These are phyloP conservation scores for Aspergillus transmontanensis DNA, from an alignment of 2,329 filamentous ascomycete species.

Conservation along the genomic window DNA sequence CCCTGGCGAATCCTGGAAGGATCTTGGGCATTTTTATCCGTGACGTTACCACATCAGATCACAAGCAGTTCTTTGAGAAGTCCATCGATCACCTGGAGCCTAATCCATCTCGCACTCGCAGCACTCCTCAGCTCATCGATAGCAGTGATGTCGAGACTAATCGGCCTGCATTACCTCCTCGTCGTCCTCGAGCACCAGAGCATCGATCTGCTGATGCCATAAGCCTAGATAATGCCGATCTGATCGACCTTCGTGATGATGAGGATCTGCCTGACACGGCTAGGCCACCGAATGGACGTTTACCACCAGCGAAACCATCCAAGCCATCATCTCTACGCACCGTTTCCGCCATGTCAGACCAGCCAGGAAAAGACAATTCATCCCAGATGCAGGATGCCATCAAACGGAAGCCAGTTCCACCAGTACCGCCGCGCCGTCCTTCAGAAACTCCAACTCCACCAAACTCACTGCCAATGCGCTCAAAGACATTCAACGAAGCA, in stretches of 20 bases:
- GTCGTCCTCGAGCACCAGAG: slow-evolving; percentile 29
- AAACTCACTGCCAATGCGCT: slow-evolving; percentile 29
- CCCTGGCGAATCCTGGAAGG: slow-evolving; percentile 76
- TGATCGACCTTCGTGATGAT: slow-evolving; percentile 46
- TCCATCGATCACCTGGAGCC: slow-evolving; percentile 45
- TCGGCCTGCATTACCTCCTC: slow-evolving; percentile 44
- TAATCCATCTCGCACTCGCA: slow-evolving; percentile 25
- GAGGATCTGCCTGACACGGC: slow-evolving; percentile 22
- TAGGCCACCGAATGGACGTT: slow-evolving; percentile 23
- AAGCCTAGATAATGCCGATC: slow-evolving; percentile 33
- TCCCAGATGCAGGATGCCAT: slow-evolving; percentile 23
- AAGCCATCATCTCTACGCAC: slow-evolving; percentile 48
- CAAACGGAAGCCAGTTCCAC: slow-evolving; percentile 39
- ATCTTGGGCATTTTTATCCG: slow-evolving; percentile 90
- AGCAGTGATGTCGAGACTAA: slow-evolving; percentile 30
- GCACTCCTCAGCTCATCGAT: slow-evolving; percentile 29
- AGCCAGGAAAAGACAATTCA: slow-evolving; percentile 7
- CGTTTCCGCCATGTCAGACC: slow-evolving; percentile 28
- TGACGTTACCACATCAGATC: slow-evolving; percentile 83
- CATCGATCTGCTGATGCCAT: slow-evolving; percentile 22
- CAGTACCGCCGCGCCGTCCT: slow-evolving; percentile 40
- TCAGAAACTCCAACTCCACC: slow-evolving; percentile 20
- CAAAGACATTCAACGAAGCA: slow-evolving; percentile 16
- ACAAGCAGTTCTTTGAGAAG: slow-evolving; percentile 76
- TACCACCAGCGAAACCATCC: slow-evolving; percentile 45